Evolutionary conservation across 495 filamentous ascomycete genomes (phyloP), one percentile per base, ranked within the genome.

Genomic region (Articulospora tetracladia): DNA sequence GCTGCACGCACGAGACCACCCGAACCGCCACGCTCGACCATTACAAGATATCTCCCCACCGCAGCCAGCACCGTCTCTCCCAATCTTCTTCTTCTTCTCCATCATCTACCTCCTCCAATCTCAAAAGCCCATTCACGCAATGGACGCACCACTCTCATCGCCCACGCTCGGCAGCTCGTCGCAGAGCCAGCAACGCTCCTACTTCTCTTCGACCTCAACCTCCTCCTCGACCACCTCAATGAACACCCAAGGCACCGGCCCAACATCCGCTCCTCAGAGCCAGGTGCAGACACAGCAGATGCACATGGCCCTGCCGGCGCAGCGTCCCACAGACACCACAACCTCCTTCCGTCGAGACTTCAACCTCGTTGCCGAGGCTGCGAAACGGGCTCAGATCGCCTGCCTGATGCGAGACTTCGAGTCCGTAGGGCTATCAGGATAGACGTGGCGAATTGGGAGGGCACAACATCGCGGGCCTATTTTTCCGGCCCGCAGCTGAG

Each of bases 301-400:
- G 2, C 53, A 32, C 39, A 32, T 20, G 2, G 50, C 50, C n/a
- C n/a, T n/a, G 15, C 24, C 50, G 4, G 25, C 25, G 25, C 60
- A 59, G 50, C 25, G 4, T 12, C 15, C 39, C 1, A 51, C 77
- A 76, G 8, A 79, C 75, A 26, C 77, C 75, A 32, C 90, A 71
- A 71, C 84, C 72, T 52, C 81, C 67, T 92, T 88, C 70, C 74
- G 92, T 53, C 82, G 85, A 60, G 88, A 96, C 72, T 90, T 91
- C 70, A 93, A 80, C 53, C 80, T 98, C 23, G 83, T 98, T 15
- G 93, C 93, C n/a, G 93, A 98, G 74, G 93, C 93, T 2, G 93
- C 91, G 53, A 96, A 96, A 70, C 82, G 93, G 46, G 93, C 93
- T 8, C 91, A 96, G 74, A 88, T 96, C 79, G 88, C 89, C 7